Evolutionary conservation across 2,329 filamentous ascomycete genomes (phyloP), one percentile per base, ranked within the genome.

Genomic region (Grosmannia huntii): DNA sequence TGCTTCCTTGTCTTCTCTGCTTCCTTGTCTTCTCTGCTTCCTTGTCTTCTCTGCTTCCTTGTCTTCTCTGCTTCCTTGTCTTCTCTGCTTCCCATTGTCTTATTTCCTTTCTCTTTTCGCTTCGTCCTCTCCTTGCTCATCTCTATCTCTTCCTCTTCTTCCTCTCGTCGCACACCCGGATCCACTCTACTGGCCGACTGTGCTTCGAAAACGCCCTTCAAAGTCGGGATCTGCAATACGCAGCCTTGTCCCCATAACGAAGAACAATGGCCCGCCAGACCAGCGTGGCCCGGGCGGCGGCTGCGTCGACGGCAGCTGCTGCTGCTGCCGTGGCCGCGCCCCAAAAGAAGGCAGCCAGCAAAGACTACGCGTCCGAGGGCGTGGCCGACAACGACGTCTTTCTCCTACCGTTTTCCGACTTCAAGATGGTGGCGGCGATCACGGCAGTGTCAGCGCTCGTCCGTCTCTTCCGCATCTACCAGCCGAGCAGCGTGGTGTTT

Each of bases 401-500:
- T 74, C 81, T 89, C 57, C 83, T 99, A 25, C 89, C 91, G 41
- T 74, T 80, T 59, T 86, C 84, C 27, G 94, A 97, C 74, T 96
- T 94, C 75, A 82, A 89, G 72, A 72, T 89, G 62, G 79, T 95
- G 70, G 74, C 83, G 23, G 73, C 80, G 55, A 73, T 97, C 64
- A 95, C 90, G 56, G 64, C 90, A 21, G 66, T 96, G 62, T 89
- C 88, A 55, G 80, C 86, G 58, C 75, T 85, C 64, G 89, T 99
- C 64, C 88, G 94, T 63, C 75, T 97, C 63, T 99, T 95, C 78
- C 85, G 90, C 68, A 96, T 99, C 75, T 96, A 95, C 71, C 90
- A 96, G 71, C 94, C 94, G 59, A 87, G 84, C 68, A 96, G 91
- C 67, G 94, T 99, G 61, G 94, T 99, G 65, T 99, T 99, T 71